Evolutionary conservation across 129 eudicot genomes (phyloP).

Genomic region (Flaveria brownii): DNA sequence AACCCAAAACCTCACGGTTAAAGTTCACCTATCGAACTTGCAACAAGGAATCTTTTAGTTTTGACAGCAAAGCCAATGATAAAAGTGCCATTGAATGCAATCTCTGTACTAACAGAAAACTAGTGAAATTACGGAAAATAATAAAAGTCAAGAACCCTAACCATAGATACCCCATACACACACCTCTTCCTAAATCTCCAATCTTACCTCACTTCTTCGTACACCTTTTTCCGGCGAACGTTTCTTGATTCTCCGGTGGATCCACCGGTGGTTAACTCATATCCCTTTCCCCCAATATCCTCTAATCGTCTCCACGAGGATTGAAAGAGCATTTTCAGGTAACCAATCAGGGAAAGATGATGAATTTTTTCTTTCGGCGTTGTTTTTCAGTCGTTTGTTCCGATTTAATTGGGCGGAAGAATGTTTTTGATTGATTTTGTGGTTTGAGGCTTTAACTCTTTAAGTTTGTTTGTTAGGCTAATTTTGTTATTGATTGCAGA

Average conservation of each 20-base stretch:
- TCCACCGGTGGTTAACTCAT: neutral
- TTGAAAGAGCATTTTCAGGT: conserved; percentile 28
- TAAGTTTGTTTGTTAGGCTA: conserved; percentile 1
- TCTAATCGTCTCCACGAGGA: conserved; percentile 9
- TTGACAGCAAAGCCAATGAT: neutral
- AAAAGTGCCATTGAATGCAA: neutral
- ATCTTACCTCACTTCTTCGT: neutral
- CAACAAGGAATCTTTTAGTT: neutral
- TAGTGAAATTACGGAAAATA: neutral
- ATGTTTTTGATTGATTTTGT: conserved; percentile 13
- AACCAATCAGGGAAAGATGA: conserved; percentile 19
- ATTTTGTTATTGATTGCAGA: conserved; percentile 41
- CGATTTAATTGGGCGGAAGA: neutral
- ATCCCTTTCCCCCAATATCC: neutral
- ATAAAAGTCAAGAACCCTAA: conserved; percentile 22
- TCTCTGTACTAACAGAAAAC: neutral
- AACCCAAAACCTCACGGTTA: too few species aligned
- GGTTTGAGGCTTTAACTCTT: neutral
- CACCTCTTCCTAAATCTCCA: conserved; percentile 3
- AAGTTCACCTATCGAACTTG: too few species aligned
- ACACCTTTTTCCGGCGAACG: neutral
- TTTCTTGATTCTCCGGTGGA: neutral
- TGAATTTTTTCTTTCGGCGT: neutral
- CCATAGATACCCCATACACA: neutral
- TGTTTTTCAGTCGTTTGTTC: neutral